phyloP scores from a whole-genome alignment of 2,329 filamentous ascomycete genomes.

The Coniosporium tulheliwenetii region DNA sequence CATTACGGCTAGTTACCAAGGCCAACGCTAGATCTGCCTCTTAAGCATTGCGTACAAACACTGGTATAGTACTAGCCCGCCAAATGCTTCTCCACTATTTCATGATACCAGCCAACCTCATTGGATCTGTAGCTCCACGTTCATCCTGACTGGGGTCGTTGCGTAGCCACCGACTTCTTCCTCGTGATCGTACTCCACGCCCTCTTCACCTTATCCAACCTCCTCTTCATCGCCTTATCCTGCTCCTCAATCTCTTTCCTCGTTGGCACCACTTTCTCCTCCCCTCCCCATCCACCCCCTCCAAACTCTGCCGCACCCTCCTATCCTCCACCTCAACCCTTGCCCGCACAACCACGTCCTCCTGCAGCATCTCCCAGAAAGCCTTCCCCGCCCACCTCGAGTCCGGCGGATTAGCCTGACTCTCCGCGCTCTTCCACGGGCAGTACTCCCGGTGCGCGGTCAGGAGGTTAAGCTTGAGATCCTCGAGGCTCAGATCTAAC shows the following conservation, averaged over 20 bases:
- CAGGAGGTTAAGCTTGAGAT: slow-evolving; percentile 13
- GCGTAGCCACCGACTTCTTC: background rate
- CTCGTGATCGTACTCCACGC: slow-evolving; percentile 15
- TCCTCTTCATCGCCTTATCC: slow-evolving; percentile 18
- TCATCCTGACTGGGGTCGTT: no score
- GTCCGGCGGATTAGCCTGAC: slow-evolving; percentile 16
- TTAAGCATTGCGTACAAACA: no score
- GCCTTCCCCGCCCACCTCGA: slow-evolving; percentile 13
- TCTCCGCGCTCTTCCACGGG: slow-evolving; percentile 17
- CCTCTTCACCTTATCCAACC: slow-evolving; percentile 16
- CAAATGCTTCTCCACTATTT: no score
- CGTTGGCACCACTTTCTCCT: background rate
- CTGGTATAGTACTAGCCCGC: no score
- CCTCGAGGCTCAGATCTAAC: background rate
- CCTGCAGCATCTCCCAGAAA: slow-evolving; percentile 12
- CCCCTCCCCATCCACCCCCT: slow-evolving; percentile 4
- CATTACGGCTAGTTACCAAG: no score
- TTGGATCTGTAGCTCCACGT: no score
- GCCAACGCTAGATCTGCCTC: no score
- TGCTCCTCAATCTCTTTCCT: slow-evolving; percentile 13
- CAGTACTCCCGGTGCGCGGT: slow-evolving; percentile 21
- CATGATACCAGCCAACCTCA: no score
- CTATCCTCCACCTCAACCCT: slow-evolving; percentile 14
- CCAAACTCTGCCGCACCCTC: slow-evolving; percentile 1
- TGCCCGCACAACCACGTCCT: slow-evolving; percentile 8